A percentile compares a stretch with the other conserved stretches of the same genome.
These are phyloP conservation scores for Metschnikowia lochheadii DNA, from an alignment of 805 yeast species.

Conservation along the genomic window DNA sequence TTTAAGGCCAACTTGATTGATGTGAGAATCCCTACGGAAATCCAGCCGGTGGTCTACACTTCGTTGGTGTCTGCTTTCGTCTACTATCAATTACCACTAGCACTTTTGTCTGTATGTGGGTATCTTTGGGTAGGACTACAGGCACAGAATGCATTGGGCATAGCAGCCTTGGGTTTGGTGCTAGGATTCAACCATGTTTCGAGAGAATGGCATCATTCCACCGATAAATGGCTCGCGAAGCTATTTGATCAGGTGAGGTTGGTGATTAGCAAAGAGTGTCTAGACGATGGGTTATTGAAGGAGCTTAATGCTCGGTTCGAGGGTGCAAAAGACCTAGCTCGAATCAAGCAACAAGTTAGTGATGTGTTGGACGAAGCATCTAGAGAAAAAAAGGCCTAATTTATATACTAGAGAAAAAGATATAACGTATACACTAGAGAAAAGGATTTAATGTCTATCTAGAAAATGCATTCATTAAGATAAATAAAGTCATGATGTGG, in stretches of 20 bases:
- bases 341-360: constrained; percentile 13
- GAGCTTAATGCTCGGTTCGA: constrained; percentile 28
- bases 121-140: constrained; percentile 33
- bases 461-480: constrained; percentile 3
- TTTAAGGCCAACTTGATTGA: constrained; percentile 31
- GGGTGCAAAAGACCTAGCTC: constrained; percentile 18
- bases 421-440: not conserved
- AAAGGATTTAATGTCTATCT: no score
- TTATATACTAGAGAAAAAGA: not conserved
- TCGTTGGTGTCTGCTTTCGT: constrained; percentile 27
- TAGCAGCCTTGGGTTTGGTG: constrained; percentile 36
- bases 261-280: constrained; percentile 26
- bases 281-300: constrained; percentile 35
- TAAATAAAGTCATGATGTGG: constrained; percentile 4
- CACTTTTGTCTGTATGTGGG: constrained; percentile 27
- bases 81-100: constrained; percentile 37
- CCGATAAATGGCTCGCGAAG: constrained; percentile 24
- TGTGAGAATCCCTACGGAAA: constrained; percentile 25
- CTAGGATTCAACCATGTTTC: constrained; percentile 41
- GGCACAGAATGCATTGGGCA: constrained; percentile 29
- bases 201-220: constrained; percentile 31
- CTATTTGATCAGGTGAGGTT: constrained; percentile 37
- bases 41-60: constrained; percentile 36
- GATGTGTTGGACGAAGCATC: constrained; percentile 9
- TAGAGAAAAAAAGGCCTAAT: not conserved